phyloP scores from a whole-genome alignment of 805 yeast species.

The Starmerella khaoyaiensis region DNA sequence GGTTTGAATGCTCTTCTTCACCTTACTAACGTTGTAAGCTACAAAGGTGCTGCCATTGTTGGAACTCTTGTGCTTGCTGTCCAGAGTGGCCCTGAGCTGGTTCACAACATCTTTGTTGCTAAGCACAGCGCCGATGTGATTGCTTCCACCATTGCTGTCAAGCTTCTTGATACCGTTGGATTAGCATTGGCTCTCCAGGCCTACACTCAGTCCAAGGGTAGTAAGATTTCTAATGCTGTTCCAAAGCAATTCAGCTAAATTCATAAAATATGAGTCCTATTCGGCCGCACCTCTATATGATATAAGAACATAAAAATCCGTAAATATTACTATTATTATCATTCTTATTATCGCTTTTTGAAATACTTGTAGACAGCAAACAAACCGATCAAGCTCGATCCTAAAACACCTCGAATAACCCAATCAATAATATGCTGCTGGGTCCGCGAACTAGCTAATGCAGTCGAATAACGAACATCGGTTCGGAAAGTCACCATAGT shows the following conservation, averaged over 20 bases:
- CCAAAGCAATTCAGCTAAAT: constrained; percentile 5
- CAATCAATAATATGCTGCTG: constrained; percentile 40
- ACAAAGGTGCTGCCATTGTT: constrained; percentile 31
- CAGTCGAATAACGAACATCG: constrained; percentile 65
- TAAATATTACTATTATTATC: neutral
- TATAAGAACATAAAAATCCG: neutral
- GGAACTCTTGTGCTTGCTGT: constrained; percentile 31
- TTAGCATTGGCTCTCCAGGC: constrained; percentile 27
- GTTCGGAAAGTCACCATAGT: constrained; percentile 85
- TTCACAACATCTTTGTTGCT: constrained; percentile 27
- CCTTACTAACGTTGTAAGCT: constrained; percentile 29
- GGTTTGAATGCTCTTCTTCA: constrained; percentile 31
- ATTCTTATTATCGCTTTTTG: neutral
- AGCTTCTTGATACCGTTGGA: constrained; percentile 33
- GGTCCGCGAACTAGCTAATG: constrained; percentile 40
- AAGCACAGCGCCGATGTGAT: constrained; percentile 29
- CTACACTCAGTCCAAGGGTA: constrained; percentile 10
- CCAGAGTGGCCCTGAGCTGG: constrained; percentile 28
- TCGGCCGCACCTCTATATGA: neutral
- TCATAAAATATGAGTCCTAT: neutral
- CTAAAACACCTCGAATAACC: constrained; percentile 4
- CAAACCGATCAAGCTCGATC: constrained; percentile 3
- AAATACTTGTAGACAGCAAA: neutral
- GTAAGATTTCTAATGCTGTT: neutral
- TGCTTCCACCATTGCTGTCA: constrained; percentile 25